Base-by-base conservation (phyloP, 2,329 filamentous ascomycete species). In the Colletotrichum tropicale region DNA sequence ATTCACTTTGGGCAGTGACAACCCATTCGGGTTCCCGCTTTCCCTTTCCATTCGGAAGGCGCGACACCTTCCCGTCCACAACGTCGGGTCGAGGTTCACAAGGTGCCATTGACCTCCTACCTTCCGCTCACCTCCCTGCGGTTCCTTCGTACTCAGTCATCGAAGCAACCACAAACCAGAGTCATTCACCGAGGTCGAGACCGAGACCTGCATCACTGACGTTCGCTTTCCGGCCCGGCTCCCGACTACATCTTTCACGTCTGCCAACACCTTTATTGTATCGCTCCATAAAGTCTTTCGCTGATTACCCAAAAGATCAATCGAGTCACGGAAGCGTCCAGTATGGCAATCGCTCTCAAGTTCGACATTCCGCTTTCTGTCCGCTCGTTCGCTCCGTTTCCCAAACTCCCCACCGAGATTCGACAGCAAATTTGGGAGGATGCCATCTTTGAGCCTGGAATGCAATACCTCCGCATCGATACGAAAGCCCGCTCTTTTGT, bases 401-500 rank as follows among this genome's bases (percentile, higher is more conserved):
- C 77, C 16, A 79, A 76, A n/a, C 76, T 85, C n/a, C 84, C 84
- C 2, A 73, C 81, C 5, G 84, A 85, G 70, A 79, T 85, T 10
- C 84, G 84, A 34, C 78, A 81, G 32, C 80, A 82, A 48, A 83
- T 85, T 69, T 85, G 84, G 84, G 80, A 80, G 52, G 61, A 67
- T 24, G 80, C 81, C 26, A 73, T 85, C 12, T 75, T 79, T 3
- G 78, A 81, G 12, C 83, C 83, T 1, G 84, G 84, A 30, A 81
- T 85, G 78, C 81, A 84, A 55, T 85, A 84, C 55, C 77, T 85
- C 71, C 55, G 66, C n/a, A 56, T 77, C 34, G 26, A 72, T 26
- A 68, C 71, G n/a, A 24, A 24, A 32, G 58, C 58, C 12, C 28
- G 32, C 30, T 34, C 58, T 8, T 32, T 62, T 15, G 18, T 32